Percentiles rank a stretch among this genome's conserved stretches.
Conservation (phyloP, 176 grass and related monocot species). For the Raddia guianensis region DNA sequence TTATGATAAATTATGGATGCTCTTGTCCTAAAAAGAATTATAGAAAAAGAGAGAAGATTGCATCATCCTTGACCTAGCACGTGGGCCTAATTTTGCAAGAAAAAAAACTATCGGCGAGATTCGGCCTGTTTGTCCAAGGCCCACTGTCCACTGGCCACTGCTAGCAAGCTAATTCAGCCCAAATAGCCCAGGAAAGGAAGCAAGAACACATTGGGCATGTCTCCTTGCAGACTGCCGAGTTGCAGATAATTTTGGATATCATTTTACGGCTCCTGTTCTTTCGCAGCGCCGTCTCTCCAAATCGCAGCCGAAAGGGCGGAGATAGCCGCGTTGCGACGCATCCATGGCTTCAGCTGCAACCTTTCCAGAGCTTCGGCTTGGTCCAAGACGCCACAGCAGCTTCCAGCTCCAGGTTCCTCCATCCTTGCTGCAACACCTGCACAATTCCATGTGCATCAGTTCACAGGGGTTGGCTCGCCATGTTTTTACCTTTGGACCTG, state of each 20-base stretch:
- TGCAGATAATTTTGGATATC: slow-evolving; percentile 43
- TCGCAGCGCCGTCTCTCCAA: slow-evolving; percentile 11
- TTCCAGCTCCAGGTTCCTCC: slow-evolving; percentile 27
- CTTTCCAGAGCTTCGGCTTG: slow-evolving; percentile 36
- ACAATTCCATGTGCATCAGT: too few relatives aligned
- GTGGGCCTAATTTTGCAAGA: background rate
- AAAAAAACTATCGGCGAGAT: background rate
- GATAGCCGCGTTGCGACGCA: background rate
- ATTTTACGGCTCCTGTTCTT: slow-evolving; percentile 41
- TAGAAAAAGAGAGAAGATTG: background rate
- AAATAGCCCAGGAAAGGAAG: background rate
- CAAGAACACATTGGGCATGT: background rate
- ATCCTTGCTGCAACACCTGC: background rate
- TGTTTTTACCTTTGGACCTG: background rate
- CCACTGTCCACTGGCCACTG: too few relatives aligned
- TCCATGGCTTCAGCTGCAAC: slow-evolving; percentile 50
- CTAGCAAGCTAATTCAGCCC: background rate
- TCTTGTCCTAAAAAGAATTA: background rate
- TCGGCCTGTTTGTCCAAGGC: background rate
- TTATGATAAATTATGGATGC: background rate
- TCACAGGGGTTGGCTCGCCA: background rate
- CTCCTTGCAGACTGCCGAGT: background rate
- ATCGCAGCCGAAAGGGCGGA: background rate
- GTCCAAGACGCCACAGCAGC: slow-evolving; percentile 14
- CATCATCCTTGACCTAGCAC: background rate